Conservation (phyloP, 2,329 filamentous ascomycete species). For the Colletotrichum salicis region DNA sequence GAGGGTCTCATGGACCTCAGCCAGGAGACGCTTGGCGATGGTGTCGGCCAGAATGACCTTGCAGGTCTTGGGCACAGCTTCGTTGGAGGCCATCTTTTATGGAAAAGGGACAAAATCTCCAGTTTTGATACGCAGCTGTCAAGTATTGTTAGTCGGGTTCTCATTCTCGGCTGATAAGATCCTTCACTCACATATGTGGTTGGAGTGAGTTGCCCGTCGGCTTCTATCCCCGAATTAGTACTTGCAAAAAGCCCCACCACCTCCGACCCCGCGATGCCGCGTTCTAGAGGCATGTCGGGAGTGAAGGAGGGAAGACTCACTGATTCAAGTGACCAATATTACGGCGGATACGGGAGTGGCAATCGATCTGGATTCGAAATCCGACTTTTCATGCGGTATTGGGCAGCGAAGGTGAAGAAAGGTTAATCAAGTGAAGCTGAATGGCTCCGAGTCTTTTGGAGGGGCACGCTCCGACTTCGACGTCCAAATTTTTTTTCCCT, state of each 20-base stretch:
- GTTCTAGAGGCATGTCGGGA: neutral
- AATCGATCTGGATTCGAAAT: neutral
- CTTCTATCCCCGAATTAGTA: conserved; percentile 31
- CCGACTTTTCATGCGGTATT: neutral
- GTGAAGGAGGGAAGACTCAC: conserved; percentile 12
- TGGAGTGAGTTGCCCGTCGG: conserved; percentile 27
- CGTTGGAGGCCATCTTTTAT: conserved; percentile 51
- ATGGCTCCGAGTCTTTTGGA: conserved; percentile 30
- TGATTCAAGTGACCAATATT: neutral
- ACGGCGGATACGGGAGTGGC: neutral
- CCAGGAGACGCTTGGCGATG: conserved; percentile 83
- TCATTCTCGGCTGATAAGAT: neutral
- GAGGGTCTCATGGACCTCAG: conserved; percentile 81
- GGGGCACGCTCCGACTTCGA: conserved; percentile 34
- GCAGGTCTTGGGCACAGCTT: conserved; percentile 74
- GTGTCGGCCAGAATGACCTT: conserved; percentile 92
- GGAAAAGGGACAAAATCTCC: neutral
- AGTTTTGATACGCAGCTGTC: neutral
- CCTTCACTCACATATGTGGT: conserved; percentile 14
- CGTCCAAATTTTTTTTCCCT: conserved; percentile 31
- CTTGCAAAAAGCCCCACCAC: conserved; percentile 32
- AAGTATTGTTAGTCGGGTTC: neutral
- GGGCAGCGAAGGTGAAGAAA: conserved; percentile 14
- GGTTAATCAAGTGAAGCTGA: conserved; percentile 17
- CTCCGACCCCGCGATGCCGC: conserved; percentile 30